Percentiles rank a stretch among this genome's conserved stretches.
These are phyloP conservation scores for Dryas octopetala DNA, from an alignment of 306 rosid species.

Conservation along the genomic window DNA sequence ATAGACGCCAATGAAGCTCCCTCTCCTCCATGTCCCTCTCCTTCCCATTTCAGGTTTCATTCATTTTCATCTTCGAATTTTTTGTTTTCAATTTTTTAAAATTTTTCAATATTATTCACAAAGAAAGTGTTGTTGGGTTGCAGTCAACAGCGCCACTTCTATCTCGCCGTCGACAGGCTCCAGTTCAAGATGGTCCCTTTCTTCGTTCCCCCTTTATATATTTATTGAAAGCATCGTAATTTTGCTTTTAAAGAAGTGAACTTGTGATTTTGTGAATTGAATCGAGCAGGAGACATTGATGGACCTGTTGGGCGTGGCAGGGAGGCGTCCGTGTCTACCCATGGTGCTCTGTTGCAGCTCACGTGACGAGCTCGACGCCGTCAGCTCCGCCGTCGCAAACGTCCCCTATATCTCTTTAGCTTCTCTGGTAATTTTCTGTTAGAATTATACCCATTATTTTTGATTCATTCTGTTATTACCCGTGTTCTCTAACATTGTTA, in stretches of 20 bases:
- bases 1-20: constrained; percentile 43
- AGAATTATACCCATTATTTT: neutral
- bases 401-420: constrained; percentile 67
- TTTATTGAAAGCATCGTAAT: too few relatives aligned
- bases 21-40: constrained; percentile 41
- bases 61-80: neutral
- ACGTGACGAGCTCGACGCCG: constrained; percentile 82
- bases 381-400: constrained; percentile 57
- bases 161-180: constrained; percentile 77
- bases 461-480: neutral
- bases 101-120: neutral
- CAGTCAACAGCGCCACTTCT: constrained; percentile 80
- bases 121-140: neutral
- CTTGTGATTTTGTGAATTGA: neutral
- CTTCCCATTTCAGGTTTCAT: constrained; percentile 39
- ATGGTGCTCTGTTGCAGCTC: constrained; percentile 77
- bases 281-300: constrained; percentile 64
- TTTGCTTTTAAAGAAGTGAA: neutral
- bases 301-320: constrained; percentile 70
- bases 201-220: neutral
- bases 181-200: constrained; percentile 71
- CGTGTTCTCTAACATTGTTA: too few relatives aligned
- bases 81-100: too few relatives aligned
- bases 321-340: constrained; percentile 65
- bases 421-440: constrained; percentile 45